A percentile compares a stretch with the other conserved stretches of the same genome.
Evolutionary conservation across 805 yeast species (phyloP).

Genomic region (Candida ponderosae): DNA sequence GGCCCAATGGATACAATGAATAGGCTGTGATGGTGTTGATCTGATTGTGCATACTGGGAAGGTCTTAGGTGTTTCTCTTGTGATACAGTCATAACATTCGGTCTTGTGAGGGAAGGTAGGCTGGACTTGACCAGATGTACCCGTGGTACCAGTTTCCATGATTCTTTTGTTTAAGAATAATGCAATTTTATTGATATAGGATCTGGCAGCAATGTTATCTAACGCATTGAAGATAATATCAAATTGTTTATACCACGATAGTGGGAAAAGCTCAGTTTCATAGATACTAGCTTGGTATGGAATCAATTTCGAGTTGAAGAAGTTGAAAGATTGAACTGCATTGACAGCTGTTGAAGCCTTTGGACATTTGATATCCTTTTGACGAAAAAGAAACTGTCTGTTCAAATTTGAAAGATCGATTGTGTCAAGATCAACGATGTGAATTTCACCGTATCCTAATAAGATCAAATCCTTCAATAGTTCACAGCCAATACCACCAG

Average conservation of each 20-base stretch:
- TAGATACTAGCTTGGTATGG: conserved; percentile 86
- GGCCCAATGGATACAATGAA: conserved; percentile 97
- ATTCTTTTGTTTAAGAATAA: conserved; percentile 67
- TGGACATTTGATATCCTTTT: conserved; percentile 82
- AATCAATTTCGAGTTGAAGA: conserved; percentile 47
- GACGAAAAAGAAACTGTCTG: conserved; percentile 86
- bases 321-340: conserved; percentile 73
- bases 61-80: conserved; percentile 81
- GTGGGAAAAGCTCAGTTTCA: conserved; percentile 63
- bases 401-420: conserved; percentile 88
- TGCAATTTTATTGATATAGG: conserved; percentile 81
- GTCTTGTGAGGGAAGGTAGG: conserved; percentile 77
- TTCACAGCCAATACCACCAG: conserved; percentile 97
- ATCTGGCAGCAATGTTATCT: conserved; percentile 88
- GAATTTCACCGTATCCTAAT: conserved; percentile 80
- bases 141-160: conserved; percentile 93
- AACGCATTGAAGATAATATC: conserved; percentile 82
- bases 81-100: conserved; percentile 91
- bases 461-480: conserved; percentile 71
- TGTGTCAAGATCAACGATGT: conserved; percentile 91
- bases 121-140: conserved; percentile 89
- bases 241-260: conserved; percentile 73
- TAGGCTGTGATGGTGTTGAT: conserved; percentile 93
- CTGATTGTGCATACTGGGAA: conserved; percentile 96
- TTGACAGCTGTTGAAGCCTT: conserved; percentile 80